phyloP scores from a whole-genome alignment of 176 grass and related monocot genomes.

The Pontederia crassipes region DNA sequence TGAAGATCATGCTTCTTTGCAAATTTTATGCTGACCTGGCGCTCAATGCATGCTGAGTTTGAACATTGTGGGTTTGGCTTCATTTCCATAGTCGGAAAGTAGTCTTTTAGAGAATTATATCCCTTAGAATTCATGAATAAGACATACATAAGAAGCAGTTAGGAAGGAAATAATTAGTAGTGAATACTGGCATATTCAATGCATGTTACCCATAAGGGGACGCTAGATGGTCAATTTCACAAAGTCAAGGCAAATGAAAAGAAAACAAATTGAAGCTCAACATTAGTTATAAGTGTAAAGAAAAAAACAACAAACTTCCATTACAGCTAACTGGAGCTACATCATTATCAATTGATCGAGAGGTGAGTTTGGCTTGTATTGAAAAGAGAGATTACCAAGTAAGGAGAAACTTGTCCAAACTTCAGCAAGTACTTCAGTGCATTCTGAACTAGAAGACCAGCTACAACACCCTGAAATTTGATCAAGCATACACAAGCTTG shows the following conservation, averaged over 20 bases:
- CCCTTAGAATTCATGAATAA: conserved; percentile 24
- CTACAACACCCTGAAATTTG: conserved; percentile 70
- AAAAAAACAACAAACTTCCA: not conserved
- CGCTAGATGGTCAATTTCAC: too few species aligned
- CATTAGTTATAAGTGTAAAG: not conserved
- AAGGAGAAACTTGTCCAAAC: conserved; percentile 93
- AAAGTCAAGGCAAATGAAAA: not conserved
- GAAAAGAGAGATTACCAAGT: conserved; percentile 57
- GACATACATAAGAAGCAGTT: not conserved
- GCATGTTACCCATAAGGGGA: too few species aligned
- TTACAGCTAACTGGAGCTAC: not conserved
- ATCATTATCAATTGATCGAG: too few species aligned
- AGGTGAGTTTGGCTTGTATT: not conserved
- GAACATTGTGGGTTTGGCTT: conserved; percentile 95
- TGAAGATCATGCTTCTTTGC: too few species aligned
- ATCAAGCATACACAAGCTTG: not conserved
- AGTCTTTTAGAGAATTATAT: conserved; percentile 97
- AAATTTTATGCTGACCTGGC: conserved; percentile 49
- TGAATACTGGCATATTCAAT: too few species aligned
- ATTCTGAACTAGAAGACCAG: conserved; percentile 91
- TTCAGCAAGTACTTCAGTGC: conserved; percentile 86
- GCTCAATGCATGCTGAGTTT: conserved; percentile 71
- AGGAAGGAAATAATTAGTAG: not conserved
- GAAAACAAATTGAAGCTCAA: not conserved
- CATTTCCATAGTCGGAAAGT: conserved; percentile 96